These are phyloP conservation scores for Rhododendron molle DNA, from an alignment of 148 eudicot species.

Conservation along the genomic window DNA sequence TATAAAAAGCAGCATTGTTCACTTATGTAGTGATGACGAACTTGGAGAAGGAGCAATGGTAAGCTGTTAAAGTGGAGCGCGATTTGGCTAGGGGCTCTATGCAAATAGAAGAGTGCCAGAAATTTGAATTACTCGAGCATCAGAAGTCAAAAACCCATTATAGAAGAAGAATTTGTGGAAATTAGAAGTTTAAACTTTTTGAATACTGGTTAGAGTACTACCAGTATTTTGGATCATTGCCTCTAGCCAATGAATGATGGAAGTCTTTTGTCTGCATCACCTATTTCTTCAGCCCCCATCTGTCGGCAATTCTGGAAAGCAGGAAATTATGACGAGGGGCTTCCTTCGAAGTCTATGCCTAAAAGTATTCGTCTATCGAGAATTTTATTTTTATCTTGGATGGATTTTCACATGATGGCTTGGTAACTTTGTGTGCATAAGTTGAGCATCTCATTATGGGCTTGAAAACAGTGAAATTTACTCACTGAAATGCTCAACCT, in stretches of 20 bases:
- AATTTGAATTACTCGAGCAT: slow-evolving; percentile 5
- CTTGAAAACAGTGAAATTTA: not conserved
- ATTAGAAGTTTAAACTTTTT: slow-evolving; percentile 26
- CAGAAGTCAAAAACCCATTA: slow-evolving; percentile 18
- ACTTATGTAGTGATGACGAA: slow-evolving; percentile 17
- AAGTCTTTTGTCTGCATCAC: slow-evolving; percentile 42
- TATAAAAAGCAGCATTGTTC: slow-evolving; percentile 4
- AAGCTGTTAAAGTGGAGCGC: slow-evolving; percentile 41
- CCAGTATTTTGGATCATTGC: slow-evolving; percentile 36
- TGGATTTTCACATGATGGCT: not conserved
- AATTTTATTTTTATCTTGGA: slow-evolving; percentile 6
- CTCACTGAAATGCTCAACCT: not conserved
- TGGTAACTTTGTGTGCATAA: not conserved
- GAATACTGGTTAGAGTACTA: slow-evolving; percentile 33
- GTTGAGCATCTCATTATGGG: not conserved
- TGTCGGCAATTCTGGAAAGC: slow-evolving; percentile 98
- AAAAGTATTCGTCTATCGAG: slow-evolving; percentile 40
- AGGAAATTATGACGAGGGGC: slow-evolving; percentile 59
- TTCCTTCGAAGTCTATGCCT: slow-evolving; percentile 35
- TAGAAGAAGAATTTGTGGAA: slow-evolving; percentile 34
- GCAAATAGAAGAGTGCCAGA: slow-evolving; percentile 21
- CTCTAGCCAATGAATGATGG: slow-evolving; percentile 41
- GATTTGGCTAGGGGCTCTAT: slow-evolving; percentile 18
- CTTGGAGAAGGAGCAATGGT: slow-evolving; percentile 30
- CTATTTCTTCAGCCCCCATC: slow-evolving; percentile 68